Percentiles rank a stretch among this genome's conserved stretches.
Evolutionary conservation across 805 yeast species (phyloP).

Genomic region (Yueomyces sinensis): DNA sequence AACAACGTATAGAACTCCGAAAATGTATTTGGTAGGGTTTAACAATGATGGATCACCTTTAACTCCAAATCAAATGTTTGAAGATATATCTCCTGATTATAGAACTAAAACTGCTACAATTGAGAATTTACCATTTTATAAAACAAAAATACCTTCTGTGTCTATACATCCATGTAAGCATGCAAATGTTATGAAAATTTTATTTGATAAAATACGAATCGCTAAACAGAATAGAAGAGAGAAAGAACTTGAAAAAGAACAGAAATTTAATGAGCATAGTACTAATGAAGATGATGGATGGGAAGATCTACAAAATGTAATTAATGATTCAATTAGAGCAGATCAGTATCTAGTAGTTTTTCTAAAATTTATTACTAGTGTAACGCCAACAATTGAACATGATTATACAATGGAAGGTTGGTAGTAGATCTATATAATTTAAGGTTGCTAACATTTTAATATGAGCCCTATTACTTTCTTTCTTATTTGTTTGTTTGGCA

Average conservation of each 20-base stretch:
- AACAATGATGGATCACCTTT: slow-evolving; percentile 74
- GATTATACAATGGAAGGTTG: slow-evolving; percentile 98
- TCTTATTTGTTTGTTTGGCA: background rate
- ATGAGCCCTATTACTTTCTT: too few species aligned
- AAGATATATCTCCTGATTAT: slow-evolving; percentile 85
- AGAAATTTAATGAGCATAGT: slow-evolving; percentile 15
- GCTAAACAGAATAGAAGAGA: slow-evolving; percentile 30
- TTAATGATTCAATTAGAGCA: slow-evolving; percentile 48
- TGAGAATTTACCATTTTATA: slow-evolving; percentile 77
- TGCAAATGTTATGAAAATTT: slow-evolving; percentile 83
- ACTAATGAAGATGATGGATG: slow-evolving; percentile 30
- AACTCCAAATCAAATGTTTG: slow-evolving; percentile 82
- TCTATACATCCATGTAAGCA: slow-evolving; percentile 96
- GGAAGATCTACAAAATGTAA: slow-evolving; percentile 37
- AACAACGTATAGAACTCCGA: slow-evolving; percentile 91
- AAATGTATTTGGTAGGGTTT: slow-evolving; percentile 83
- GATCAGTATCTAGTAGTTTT: slow-evolving; percentile 87
- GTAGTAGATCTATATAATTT: too few species aligned
- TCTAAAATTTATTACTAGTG: slow-evolving; percentile 89
- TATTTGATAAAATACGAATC: slow-evolving; percentile 61
- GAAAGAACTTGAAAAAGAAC: slow-evolving; percentile 34
- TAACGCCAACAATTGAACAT: slow-evolving; percentile 94
- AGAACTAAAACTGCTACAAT: slow-evolving; percentile 94
- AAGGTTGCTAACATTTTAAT: too few species aligned
- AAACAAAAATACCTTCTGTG: slow-evolving; percentile 48